Base-by-base conservation (phyloP, 2,329 filamentous ascomycete species). In the Davidsoniella virescens region DNA sequence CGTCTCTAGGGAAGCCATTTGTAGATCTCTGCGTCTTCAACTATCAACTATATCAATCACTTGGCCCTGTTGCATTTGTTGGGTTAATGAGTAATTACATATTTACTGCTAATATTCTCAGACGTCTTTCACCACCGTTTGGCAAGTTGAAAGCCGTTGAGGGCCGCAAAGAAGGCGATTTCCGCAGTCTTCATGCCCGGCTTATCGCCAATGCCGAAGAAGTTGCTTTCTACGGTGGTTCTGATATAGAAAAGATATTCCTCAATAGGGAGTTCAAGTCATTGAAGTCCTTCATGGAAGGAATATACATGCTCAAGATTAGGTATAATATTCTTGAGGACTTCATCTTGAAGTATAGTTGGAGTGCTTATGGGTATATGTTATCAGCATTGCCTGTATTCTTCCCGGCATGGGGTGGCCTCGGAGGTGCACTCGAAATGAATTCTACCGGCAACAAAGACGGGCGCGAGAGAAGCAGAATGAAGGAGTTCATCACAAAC, bases 401-500 rank as follows among this genome's bases (percentile, higher is more conserved):
- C 67, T 71, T 98, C 16, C 92, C 92, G 0, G 85, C 87, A 1
- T 94, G 92, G 87, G 88, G 87, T 50, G 90, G 92, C 26, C 66
- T 90, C 33, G 86, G 82, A 43, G 85, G 84, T 38, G 73, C 74
- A 14, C 67, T 80, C 49, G 85, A 94, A 64, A 70, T 84, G 58
- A 65, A 72, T 2, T 33, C 29, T 3, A 72, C 72, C 23, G 62
- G 63, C 20, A 67, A 67, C 16, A 73, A 68, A 55, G 70, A 71
- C 25, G 73, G 76, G 25, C 76, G 83, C 25, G 86, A 94, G 63
- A 78, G 84, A 44, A 80, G 82, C 51, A 85, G 93, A 39, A 98
- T 96, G 86, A 92, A 93, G 67, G 87, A 94, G 33, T 98, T 98
- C 66, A 95, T 98, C 65, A 98, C 92, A 10, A 98, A 98, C 68